Evolutionary conservation across 2,329 filamentous ascomycete species (phyloP), one percentile per base, ranked within the genome.

Genomic region (Fusarium sp.): DNA sequence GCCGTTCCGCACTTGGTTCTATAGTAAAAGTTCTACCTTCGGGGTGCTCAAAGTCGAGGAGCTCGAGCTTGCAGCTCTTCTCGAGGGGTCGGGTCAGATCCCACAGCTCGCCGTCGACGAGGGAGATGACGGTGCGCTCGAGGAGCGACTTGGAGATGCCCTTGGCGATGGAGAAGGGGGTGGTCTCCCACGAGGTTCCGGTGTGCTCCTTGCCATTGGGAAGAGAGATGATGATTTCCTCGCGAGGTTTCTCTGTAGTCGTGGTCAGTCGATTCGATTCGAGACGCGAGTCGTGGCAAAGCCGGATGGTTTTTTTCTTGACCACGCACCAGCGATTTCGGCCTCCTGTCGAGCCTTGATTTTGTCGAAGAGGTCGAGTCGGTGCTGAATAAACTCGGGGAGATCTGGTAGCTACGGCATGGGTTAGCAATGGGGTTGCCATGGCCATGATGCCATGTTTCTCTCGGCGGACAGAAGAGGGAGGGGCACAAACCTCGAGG

Each of bases 31-130:
- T 27, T 14, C n/a, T 59, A 81, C 80, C 82, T 75, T 84, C 82
- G 17, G 79, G 77, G 62, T 83, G 76, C 36, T 94, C 92, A 78
- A 98, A 99, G 73, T 93, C 92, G 72, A 98, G 88, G 62, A 98
- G 88, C 79, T 95, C 93, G 31, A 99, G 89, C 77, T 90, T 93
- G 86, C 94, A 96, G 85, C 92, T 94, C 84, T 91, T 91, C 87
- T 98, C 96, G 38, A 99, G 85, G 6, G 96, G 96, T 63, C 96
- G 88, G 79, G 96, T 94, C 74, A 99, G 85, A 85, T 99, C 96
- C 96, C 96, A 99, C 12, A 98, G 87, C 79, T 91, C 88, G 64
- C 93, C 94, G 78, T 98, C 92, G 40, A 98, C 89, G 80, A 91
- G 91, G 51, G 96, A 92, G 79, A 99, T 92, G 69, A 99, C 94